These are phyloP conservation scores for Chaetothyriales sp. DNA, from an alignment of 2,329 filamentous ascomycete genomes.

Conservation along the genomic window DNA sequence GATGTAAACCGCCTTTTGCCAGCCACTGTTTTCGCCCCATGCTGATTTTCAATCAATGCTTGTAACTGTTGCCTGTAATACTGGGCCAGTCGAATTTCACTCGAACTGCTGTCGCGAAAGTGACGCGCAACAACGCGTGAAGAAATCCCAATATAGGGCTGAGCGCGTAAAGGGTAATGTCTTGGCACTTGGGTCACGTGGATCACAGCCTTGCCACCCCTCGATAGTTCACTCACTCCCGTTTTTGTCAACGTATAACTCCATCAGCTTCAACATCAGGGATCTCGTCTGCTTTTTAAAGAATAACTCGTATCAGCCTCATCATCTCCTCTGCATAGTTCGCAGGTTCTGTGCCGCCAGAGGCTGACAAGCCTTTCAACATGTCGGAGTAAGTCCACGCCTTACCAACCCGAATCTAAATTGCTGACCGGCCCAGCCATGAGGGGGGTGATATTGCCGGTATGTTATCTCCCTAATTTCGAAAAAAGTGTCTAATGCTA, in stretches of 20 bases:
- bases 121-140: neutral
- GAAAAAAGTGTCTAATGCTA: neutral
- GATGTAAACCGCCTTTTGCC: conserved; percentile 45
- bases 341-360: neutral
- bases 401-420: neutral
- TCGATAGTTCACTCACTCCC: no score
- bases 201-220: no score
- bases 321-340: neutral
- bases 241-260: no score
- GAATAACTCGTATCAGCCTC: neutral
- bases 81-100: neutral
- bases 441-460: neutral
- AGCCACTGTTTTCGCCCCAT: conserved; percentile 30
- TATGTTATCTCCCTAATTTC: neutral
- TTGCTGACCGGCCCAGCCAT: neutral
- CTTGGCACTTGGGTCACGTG: neutral
- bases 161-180: neutral
- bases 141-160: no score
- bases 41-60: neutral
- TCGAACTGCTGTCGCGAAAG: neutral
- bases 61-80: neutral
- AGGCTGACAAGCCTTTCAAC: neutral
- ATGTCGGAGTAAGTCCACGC: neutral
- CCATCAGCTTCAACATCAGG: neutral
- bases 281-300: neutral